A percentile compares a stretch with the other conserved stretches of the same genome.
phyloP scores from a whole-genome alignment of 2,329 filamentous ascomycete species.

The Madurella mycetomatis region DNA sequence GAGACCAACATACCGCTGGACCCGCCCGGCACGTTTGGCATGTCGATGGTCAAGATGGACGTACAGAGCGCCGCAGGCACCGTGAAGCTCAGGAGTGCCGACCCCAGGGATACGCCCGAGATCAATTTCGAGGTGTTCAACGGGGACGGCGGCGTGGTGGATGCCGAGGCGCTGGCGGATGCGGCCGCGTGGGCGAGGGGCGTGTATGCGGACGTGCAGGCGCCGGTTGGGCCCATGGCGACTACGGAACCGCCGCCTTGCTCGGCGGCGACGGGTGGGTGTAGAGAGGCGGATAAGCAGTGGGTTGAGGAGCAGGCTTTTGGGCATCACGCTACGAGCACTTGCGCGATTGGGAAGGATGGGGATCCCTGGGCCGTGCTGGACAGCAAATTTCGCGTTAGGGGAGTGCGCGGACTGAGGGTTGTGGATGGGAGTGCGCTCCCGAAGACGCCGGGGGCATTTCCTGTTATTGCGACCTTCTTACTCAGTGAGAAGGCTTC shows the following conservation, averaged over 20 bases:
- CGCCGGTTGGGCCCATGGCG: slow-evolving; percentile 20
- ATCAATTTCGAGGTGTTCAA: slow-evolving; percentile 47
- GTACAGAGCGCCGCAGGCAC: slow-evolving; percentile 56
- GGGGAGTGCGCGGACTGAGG: slow-evolving; percentile 49
- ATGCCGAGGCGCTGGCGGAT: slow-evolving; percentile 21
- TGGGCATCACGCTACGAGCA: slow-evolving; percentile 55
- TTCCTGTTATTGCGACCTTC: slow-evolving; percentile 48
- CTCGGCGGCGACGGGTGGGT: slow-evolving; percentile 20
- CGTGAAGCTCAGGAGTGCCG: slow-evolving; percentile 54
- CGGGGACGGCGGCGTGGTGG: slow-evolving; percentile 7
- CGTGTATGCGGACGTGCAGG: slow-evolving; percentile 19
- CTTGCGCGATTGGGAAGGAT: slow-evolving; percentile 52
- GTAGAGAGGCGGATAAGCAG: slow-evolving; percentile 36
- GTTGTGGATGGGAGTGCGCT: slow-evolving; percentile 60
- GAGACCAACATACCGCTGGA: slow-evolving; percentile 6
- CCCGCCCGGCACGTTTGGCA: slow-evolving; percentile 32
- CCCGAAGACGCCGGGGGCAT: slow-evolving; percentile 41
- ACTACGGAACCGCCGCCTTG: slow-evolving; percentile 24
- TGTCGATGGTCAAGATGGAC: slow-evolving; percentile 35
- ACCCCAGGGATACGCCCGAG: slow-evolving; percentile 57
- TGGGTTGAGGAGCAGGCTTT: slow-evolving; percentile 42
- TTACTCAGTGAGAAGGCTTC: slow-evolving; percentile 59
- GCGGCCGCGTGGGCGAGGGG: slow-evolving; percentile 19
- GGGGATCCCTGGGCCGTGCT: slow-evolving; percentile 53
- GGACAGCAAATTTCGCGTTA: slow-evolving; percentile 53